phyloP scores from a whole-genome alignment of 1,139 yeast genomes.

The Tardiomyces depauwii region DNA sequence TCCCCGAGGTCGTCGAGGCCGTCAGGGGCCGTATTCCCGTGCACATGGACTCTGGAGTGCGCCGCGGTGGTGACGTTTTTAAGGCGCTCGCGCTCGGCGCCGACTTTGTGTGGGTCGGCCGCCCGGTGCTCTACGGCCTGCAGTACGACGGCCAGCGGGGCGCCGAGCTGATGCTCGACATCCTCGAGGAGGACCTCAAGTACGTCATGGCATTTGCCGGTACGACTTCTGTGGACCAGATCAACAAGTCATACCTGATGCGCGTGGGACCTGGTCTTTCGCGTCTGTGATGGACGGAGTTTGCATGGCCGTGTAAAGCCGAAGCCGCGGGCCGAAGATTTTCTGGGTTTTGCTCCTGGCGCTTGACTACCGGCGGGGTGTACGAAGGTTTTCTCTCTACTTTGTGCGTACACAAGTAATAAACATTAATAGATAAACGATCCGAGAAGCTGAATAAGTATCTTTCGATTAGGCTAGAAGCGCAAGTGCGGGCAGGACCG shows the following conservation, averaged over 20 bases:
- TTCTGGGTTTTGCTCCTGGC: no score
- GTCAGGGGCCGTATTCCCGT: conserved; percentile 36
- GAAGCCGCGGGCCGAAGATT: no score
- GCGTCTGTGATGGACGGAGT: conserved; percentile 14
- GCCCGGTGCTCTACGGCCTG: conserved; percentile 40
- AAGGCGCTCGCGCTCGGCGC: conserved; percentile 48
- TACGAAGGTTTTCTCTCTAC: no score
- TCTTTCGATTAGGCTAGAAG: no score
- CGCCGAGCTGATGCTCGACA: conserved; percentile 28
- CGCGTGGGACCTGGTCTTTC: conserved; percentile 17
- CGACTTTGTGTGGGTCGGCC: conserved; percentile 43
- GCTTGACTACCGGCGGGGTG: no score
- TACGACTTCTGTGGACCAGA: conserved; percentile 11
- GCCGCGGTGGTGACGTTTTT: conserved; percentile 42
- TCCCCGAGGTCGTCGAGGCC: conserved; percentile 46
- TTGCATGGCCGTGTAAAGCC: no score
- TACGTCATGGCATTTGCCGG: conserved; percentile 25
- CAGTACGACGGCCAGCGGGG: conserved; percentile 57
- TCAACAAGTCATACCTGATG: conserved; percentile 14
- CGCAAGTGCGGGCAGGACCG: no score
- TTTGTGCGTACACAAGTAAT: no score
- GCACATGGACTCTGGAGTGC: conserved; percentile 45
- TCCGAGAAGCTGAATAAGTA: no score
- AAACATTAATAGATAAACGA: no score
- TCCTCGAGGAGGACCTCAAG: conserved; percentile 22